Conservation (phyloP, 106 monocot species). For the Dioscorea dumetorum region DNA sequence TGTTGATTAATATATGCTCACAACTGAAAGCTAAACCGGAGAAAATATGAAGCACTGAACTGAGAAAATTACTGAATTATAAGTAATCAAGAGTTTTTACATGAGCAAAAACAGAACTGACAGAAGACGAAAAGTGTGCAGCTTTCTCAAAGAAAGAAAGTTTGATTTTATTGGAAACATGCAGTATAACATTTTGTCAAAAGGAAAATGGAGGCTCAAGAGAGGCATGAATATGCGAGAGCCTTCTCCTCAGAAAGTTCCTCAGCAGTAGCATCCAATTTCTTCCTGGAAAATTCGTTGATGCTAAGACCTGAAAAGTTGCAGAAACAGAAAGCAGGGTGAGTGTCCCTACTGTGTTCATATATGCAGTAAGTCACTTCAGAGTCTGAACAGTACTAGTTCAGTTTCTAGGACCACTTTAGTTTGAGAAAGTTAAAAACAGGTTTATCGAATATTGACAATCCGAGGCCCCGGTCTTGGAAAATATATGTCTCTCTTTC, state of each 20-base stretch:
- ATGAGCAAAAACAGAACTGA: background rate
- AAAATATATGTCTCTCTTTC: no score
- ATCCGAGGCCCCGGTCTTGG: no score
- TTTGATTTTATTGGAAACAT: background rate
- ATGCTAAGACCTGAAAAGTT: slow-evolving; percentile 48
- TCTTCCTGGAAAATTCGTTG: slow-evolving; percentile 90
- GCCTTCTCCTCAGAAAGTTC: slow-evolving; percentile 86
- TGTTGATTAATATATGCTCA: no score
- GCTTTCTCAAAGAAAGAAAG: background rate
- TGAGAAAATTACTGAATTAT: background rate
- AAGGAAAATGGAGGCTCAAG: slow-evolving; percentile 8
- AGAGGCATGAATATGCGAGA: slow-evolving; percentile 86
- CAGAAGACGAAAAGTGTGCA: background rate
- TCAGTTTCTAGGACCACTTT: no score
- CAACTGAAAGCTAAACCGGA: background rate
- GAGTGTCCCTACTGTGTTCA: no score
- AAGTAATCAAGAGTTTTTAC: background rate
- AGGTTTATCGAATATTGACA: no score
- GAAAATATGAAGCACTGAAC: no score
- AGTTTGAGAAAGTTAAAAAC: no score
- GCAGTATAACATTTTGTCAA: background rate
- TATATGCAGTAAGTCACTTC: no score
- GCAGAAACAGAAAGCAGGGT: background rate
- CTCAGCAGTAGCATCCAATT: slow-evolving; percentile 80
- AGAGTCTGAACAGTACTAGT: no score